Evolutionary conservation across 257 asterid genomes (phyloP), one percentile per base, ranked within the genome.

Genomic region (Hygrophila difformis): DNA sequence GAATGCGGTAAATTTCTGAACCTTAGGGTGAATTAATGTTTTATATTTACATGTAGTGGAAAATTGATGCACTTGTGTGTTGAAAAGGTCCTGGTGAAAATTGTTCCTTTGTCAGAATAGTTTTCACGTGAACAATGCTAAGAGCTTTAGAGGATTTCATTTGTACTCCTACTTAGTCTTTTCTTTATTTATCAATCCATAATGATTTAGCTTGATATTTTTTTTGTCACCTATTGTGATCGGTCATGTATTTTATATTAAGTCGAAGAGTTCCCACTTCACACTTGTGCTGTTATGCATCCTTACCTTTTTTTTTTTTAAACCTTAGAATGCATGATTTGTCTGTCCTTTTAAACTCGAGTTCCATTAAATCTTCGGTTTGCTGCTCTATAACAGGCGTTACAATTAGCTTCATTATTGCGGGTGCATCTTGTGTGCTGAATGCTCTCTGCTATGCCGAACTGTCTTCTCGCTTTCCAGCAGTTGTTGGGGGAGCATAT

Each of bases 401-500:
- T 43, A 82, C 82, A 9, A 55, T 89, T 28, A 82, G 94, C 80
- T 89, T 89, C 77, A 68, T 79, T 40, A 68, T 89, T 21, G 98
- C 98, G 0, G 98, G 96, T 53, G 77, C 66, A 39, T 85, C 94
- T 41, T 89, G 96, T 34, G 72, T 79, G 47, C 74, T 85, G 38
- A 85, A 89, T 56, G 98, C 94, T 31, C 94, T 89, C 49, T 89
- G 96, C 62, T 89, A 85, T 46, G 96, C 96, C 23, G 96, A 89
- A 61, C 67, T 77, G 16, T 88, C 98, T 44, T 82, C 98, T 40
- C 88, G 92, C n/a, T 79, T 89, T 52, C 98, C 98, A 0, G 96
- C 98, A 18, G 94, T 89, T 67, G 96, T 89, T 62, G 98, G 98
- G 14, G 98, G 98, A 66, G 98, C 98, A 5, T 89, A 89, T 59